Evolutionary conservation across 2,329 filamentous ascomycete species (phyloP), one percentile per base, ranked within the genome.

Genomic region (Sarocladium brachiariae): DNA sequence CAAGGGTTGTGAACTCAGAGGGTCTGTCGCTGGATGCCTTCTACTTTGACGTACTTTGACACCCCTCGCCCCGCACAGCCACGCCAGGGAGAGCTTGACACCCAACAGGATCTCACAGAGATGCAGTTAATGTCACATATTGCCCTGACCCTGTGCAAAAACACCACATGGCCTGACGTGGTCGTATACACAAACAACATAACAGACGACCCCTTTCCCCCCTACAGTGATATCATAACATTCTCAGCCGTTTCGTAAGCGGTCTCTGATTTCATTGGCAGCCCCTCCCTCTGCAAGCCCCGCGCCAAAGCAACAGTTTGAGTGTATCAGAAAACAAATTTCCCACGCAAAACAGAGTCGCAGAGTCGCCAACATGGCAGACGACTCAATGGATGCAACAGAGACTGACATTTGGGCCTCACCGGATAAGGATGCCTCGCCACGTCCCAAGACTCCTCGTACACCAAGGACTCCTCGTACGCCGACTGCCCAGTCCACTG

Each of bases 331-430:
- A 10, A 18, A 37, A 30, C 33, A 25, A 27, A 30, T 31, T 16
- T 39, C 35, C 53, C 24, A 51, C 23, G 23, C 11, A n/a, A n/a
- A n/a, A n/a, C n/a, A n/a, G n/a, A n/a, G n/a, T n/a, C n/a, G n/a
- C 50, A 43, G n/a, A 21, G 30, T 37, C 25, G 50, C 46, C 57
- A 58, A 52, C 53, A 77, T 77, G 73, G 65, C 70, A 31, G 72
- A 73, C 61, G 60, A 70, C 49, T 47, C 43, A n/a, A 33, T 47
- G 11, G 68, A 74, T 52, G 66, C 71, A 55, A 76, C 73, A 23
- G 70, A 77, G 53, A 65, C 69, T n/a, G 73, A 75, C 53, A 66
- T 74, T 48, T 75, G 73, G 68, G 65, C 67, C 33, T 77, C 74
- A 9, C 70, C 72, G 31, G 62, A 62, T 30, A 66, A 68, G 23